These are phyloP conservation scores for Gamsiella multidivaricata DNA, from an alignment of 192 early-diverging fungal species.

Conservation along the genomic window DNA sequence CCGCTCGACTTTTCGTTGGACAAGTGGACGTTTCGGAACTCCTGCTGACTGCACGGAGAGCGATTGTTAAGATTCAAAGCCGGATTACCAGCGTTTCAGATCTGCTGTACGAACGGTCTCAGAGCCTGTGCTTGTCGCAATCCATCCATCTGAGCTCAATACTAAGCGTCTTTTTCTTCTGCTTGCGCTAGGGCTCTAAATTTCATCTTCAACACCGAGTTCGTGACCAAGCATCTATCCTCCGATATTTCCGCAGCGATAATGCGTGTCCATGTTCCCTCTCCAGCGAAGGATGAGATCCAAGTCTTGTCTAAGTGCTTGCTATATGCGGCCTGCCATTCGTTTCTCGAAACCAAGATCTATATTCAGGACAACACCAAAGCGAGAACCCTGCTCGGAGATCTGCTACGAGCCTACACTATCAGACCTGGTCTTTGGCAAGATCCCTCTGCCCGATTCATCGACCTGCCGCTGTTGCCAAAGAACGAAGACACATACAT, in stretches of 20 bases:
- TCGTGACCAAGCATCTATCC: too few species aligned
- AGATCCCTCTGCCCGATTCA: too few species aligned
- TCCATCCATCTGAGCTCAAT: neutral
- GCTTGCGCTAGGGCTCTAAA: too few species aligned
- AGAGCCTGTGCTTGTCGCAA: neutral
- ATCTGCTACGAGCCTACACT: neutral
- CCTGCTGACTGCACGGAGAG: neutral
- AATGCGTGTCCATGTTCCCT: too few species aligned
- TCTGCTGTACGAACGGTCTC: neutral
- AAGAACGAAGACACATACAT: constrained; percentile 11
- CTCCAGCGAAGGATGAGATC: neutral
- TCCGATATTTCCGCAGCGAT: too few species aligned
- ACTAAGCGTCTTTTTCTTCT: too few species aligned
- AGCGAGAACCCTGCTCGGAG: neutral
- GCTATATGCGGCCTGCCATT: neutral
- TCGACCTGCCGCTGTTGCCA: too few species aligned
- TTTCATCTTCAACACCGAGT: too few species aligned
- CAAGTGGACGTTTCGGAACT: neutral
- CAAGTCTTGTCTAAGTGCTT: neutral
- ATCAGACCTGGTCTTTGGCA: neutral
- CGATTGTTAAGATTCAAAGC: constrained; percentile 6
- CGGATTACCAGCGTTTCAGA: neutral
- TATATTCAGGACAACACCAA: neutral
- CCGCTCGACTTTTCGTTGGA: neutral
- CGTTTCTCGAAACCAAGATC: neutral